A percentile compares a stretch with the other conserved stretches of the same genome.
Conservation (phyloP, 805 yeast genomes). For the Scheffersomyces lignosus region DNA sequence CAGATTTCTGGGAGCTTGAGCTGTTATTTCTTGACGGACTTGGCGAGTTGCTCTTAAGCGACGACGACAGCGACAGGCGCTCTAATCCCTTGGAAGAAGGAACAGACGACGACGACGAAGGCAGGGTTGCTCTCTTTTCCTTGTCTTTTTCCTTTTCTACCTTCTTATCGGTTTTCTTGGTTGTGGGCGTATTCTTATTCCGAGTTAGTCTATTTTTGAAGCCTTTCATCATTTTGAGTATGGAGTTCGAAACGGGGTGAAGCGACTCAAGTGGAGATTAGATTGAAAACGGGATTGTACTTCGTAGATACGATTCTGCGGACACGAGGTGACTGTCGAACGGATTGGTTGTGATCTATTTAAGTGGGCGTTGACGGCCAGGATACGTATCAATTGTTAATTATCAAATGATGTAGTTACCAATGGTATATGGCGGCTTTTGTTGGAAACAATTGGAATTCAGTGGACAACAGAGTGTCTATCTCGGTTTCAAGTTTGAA, state of each 20-base stretch:
- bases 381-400: no score
- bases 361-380: no score
- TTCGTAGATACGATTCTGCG: no score
- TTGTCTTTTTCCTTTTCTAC: slow-evolving; percentile 44
- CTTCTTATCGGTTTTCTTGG: slow-evolving; percentile 38
- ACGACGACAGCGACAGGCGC: slow-evolving; percentile 15
- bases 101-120: slow-evolving; percentile 13
- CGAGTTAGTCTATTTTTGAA: slow-evolving; percentile 58
- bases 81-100: slow-evolving; percentile 13
- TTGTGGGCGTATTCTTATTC: slow-evolving; percentile 34
- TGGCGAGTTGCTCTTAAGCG: slow-evolving; percentile 33
- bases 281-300: no score
- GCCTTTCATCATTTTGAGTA: slow-evolving; percentile 71
- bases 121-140: slow-evolving; percentile 22
- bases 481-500: no score
- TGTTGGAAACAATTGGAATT: no score
- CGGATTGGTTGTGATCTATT: no score
- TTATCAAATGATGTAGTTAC: no score
- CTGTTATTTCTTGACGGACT: slow-evolving; percentile 33
- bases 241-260: no score
- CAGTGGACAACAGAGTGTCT: no score
- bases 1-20: slow-evolving; percentile 24
- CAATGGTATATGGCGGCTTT: no score
- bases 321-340: no score
- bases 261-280: slow-evolving; percentile 2